Base-by-base conservation (phyloP, 202 grass and related monocot genomes). In the Cymbopogon flexuosus region DNA sequence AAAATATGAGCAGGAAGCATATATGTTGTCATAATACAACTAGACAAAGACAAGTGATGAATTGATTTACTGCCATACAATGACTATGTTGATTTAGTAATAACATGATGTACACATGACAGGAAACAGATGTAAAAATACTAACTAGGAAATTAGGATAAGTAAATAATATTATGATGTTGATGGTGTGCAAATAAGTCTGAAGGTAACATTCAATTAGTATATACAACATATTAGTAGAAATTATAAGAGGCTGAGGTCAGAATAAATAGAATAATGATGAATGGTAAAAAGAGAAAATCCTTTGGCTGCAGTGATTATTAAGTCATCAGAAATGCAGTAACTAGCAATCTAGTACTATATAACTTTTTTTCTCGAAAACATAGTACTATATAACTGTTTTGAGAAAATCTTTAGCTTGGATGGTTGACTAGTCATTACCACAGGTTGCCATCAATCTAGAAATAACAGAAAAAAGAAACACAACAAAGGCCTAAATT, bases 181-280 rank as follows among this genome's bases (percentile, higher is more conserved):
- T 72, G 82, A 81, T 72, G 39, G 3, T 72, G 82, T 23, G 49
- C 37, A 33, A 61, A 73, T 9, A 73, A 83, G 72, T 54, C 30
- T 59, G 30, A 80, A 62, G 45, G 60, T 59, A 45, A 34, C 12
- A 43, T 10, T 27, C 27, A 27, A 27, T 27, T 27, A 27, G 27
- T 27, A 27, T 27, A 4, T 54, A 23, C 23, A 42, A 18, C 40
- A 46, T n/a, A 79, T 70, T 75, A n/a, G 31, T 69, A 62, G 46
- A 84, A 68, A 72, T 46, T 23, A 75, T 35, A 70, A 22, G 64
- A 46, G 77, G 27, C 27, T 27, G 27, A 27, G 27, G 27, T 27
- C 27, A 27, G 27, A 27, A 27, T 27, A 27, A 27, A 27, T 27
- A n/a, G 27, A 27, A 27, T 27, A 27, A 27, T 27, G 1, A 27